Evolutionary conservation across 2,329 filamentous ascomycete species (phyloP), one percentile per base, ranked within the genome.

Genomic region (Ascochyta lentis): DNA sequence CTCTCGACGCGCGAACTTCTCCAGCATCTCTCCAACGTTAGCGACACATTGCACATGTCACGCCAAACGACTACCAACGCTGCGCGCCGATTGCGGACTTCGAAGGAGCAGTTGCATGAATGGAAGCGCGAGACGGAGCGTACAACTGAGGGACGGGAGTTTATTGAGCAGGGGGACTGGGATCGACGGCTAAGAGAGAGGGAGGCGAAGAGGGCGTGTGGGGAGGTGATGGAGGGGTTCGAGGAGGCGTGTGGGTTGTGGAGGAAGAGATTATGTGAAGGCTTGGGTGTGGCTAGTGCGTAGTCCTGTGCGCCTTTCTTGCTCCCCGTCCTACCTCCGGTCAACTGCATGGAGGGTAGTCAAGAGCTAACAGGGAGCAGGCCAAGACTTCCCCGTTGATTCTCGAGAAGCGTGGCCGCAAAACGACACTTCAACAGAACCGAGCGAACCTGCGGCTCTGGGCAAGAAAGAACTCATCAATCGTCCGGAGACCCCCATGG

Each of bases 31-130:
- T 92, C 91, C 65, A 89, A 92, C 63, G 82, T 99, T 4, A 92
- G 91, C 6, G 95, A 99, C 73, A 93, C 91, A 3, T 82, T 99
- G 31, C 94, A 98, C 76, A 96, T 98, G 89, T 92, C 90, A 29
- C 88, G 92, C 12, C 94, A 98, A 76, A 90, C 91, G 1, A 95
- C 91, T 0, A 89, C 87, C 3, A 89, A 89, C 9, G 95, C 94
- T 1, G 88, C 89, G 2, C 83, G 95, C 51, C 85, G 92, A 40
- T 79, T 99, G 47, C 89, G 89, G 64, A 90, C 87, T 33, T 92
- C 91, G 6, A 90, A 89, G 66, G 93, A 96, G 72, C 86, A 96
- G 58, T 89, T 98, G 1, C 86, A 88, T 2, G 94, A 97, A 67
- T 88, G 97, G 80, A 85, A 88, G 61, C 85, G 86, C 55, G 95